A percentile compares a stretch with the other conserved stretches of the same genome.
Conservation (phyloP, 305 asterid genomes). For the Fraxinus greggii region DNA sequence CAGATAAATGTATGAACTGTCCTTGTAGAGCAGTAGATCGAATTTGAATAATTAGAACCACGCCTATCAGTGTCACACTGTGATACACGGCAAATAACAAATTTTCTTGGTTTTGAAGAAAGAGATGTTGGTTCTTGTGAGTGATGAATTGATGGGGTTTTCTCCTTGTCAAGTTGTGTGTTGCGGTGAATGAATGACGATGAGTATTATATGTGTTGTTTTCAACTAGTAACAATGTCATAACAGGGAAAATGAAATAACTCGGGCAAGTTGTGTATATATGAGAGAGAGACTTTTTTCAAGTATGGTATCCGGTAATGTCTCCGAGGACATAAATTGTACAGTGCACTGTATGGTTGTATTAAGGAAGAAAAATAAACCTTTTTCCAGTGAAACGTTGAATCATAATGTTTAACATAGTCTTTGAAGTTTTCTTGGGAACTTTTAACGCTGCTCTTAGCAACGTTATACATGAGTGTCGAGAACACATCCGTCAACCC, state of each 20-base stretch:
- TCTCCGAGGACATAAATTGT: too few species aligned
- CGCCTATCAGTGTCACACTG: neutral
- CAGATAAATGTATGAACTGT: slow-evolving; percentile 22
- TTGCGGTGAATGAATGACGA: neutral
- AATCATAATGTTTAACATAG: too few species aligned
- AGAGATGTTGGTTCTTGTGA: neutral
- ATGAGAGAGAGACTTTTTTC: too few species aligned
- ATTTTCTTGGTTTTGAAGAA: neutral
- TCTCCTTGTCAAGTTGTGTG: neutral
- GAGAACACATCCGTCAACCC: neutral
- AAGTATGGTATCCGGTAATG: too few species aligned
- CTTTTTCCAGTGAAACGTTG: neutral
- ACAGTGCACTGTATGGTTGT: neutral
- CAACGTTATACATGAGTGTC: neutral
- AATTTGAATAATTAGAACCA: slow-evolving; percentile 27
- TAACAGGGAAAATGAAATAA: neutral
- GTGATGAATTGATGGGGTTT: neutral
- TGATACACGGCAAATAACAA: slow-evolving; percentile 19
- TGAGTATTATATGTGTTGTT: neutral
- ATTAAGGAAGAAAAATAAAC: too few species aligned
- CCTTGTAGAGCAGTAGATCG: slow-evolving; percentile 28
- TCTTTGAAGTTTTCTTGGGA: neutral
- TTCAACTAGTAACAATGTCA: neutral
- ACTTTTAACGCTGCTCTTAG: neutral
- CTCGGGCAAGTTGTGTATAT: neutral